These are phyloP conservation scores for Perkinsus marinus DNA, from an alignment of 169 alveolate genomes.

Conservation along the genomic window DNA sequence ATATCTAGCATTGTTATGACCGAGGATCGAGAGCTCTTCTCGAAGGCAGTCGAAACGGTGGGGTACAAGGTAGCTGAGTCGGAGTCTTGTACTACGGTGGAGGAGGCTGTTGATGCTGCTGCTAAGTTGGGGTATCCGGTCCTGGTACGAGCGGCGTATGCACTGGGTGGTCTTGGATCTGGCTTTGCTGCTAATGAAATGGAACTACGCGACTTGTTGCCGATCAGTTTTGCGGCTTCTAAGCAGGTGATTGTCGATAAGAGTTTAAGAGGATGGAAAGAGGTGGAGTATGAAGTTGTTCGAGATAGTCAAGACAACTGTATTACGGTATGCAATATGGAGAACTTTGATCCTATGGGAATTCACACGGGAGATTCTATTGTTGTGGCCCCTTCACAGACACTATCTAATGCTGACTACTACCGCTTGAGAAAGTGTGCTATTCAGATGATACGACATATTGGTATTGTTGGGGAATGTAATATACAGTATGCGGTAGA, in stretches of 20 bases:
- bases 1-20: constrained; percentile 58
- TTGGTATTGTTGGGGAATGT: constrained; percentile 73
- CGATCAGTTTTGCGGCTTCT: constrained; percentile 43
- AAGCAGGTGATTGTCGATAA: constrained; percentile 63
- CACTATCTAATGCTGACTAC: constrained; percentile 61
- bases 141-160: constrained; percentile 66
- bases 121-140: constrained; percentile 64
- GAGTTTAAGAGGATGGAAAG: constrained; percentile 70
- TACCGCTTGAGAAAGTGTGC: constrained; percentile 59
- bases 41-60: constrained; percentile 51
- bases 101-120: constrained; percentile 52
- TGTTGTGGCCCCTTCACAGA: constrained; percentile 77
- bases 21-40: constrained; percentile 63
- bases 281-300: constrained; percentile 67
- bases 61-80: constrained; percentile 66
- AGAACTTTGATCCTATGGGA: constrained; percentile 73
- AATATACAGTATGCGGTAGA: constrained; percentile 72
- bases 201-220: constrained; percentile 38
- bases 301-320: constrained; percentile 70
- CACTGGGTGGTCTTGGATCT: constrained; percentile 55
- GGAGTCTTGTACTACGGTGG: constrained; percentile 36
- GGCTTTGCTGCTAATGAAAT: constrained; percentile 37
- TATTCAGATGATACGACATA: constrained; percentile 44
- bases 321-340: constrained; percentile 72
- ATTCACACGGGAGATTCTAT: constrained; percentile 80